Evolutionary conservation across 345 rosid genomes (phyloP).

Genomic region (Aegle marmelos): DNA sequence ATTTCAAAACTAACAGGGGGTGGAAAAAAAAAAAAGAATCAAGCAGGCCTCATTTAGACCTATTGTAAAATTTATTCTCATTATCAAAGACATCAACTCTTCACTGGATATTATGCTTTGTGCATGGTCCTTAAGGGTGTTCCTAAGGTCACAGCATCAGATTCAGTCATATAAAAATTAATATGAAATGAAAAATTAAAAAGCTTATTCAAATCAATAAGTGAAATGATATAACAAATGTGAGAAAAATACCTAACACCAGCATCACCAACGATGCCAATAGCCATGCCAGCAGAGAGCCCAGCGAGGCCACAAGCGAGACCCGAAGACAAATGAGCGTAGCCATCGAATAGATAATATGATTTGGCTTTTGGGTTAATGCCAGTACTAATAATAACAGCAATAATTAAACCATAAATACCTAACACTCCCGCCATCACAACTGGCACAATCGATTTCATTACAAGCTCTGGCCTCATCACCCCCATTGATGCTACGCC

Average conservation of each 20-base stretch:
- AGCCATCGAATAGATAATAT: constrained; percentile 75
- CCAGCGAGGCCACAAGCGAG: constrained; percentile 58
- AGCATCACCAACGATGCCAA: constrained; percentile 60
- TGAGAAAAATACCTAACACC: constrained; percentile 42
- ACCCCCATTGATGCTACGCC: constrained; percentile 90
- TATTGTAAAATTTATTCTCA: not conserved
- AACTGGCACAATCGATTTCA: constrained; percentile 85
- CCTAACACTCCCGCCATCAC: constrained; percentile 91
- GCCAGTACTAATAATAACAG: constrained; percentile 81
- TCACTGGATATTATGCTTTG: not conserved
- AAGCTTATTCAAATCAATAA: not conserved
- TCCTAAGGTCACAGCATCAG: not conserved
- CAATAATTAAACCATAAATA: constrained; percentile 77
- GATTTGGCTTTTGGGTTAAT: constrained; percentile 83
- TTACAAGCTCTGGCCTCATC: constrained; percentile 87
- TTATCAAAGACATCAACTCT: not conserved
- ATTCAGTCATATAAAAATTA: not conserved
- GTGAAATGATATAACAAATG: not conserved
- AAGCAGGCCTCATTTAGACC: not conserved
- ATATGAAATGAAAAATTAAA: not conserved
- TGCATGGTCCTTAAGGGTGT: not conserved
- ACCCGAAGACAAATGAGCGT: constrained; percentile 63
- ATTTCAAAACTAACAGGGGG: not conserved
- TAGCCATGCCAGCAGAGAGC: constrained; percentile 60
- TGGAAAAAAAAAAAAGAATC: not conserved